These are phyloP conservation scores for Pleurotus djamor DNA, from an alignment of 768 basidiomycete species.

Conservation along the genomic window DNA sequence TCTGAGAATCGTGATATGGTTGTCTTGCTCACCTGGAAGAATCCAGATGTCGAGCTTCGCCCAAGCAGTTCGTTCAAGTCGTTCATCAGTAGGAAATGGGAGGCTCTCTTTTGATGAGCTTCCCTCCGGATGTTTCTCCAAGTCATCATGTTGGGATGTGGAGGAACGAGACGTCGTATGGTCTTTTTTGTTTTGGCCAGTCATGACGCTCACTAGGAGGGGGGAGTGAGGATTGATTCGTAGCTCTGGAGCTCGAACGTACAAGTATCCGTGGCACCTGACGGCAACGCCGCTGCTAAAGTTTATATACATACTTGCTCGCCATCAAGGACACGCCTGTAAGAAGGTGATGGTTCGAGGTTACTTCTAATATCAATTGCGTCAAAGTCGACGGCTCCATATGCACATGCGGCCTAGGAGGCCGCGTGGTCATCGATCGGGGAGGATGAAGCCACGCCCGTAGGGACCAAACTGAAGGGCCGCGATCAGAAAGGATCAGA, in stretches of 20 bases:
- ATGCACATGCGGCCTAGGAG: too few species aligned
- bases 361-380: too few species aligned
- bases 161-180: neutral
- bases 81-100: neutral
- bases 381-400: too few species aligned
- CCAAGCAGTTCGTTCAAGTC: conserved; percentile 27
- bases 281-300: too few species aligned
- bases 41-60: conserved; percentile 47
- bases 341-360: too few species aligned
- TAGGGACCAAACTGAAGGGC: too few species aligned
- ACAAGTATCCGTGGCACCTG: too few species aligned
- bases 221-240: neutral
- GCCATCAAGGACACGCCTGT: neutral
- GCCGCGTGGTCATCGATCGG: too few species aligned
- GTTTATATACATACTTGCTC: too few species aligned
- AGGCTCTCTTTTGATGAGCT: neutral
- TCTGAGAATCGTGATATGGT: neutral
- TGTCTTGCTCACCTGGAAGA: conserved; percentile 24
- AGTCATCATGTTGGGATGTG: neutral
- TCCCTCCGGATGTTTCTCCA: neutral
- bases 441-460: too few species aligned
- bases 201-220: neutral
- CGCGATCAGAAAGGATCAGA: too few species aligned
- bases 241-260: neutral
- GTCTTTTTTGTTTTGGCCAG: neutral